These are phyloP conservation scores for Hypoxylon sp. DNA, from an alignment of 2,329 filamentous ascomycete species.

Conservation along the genomic window DNA sequence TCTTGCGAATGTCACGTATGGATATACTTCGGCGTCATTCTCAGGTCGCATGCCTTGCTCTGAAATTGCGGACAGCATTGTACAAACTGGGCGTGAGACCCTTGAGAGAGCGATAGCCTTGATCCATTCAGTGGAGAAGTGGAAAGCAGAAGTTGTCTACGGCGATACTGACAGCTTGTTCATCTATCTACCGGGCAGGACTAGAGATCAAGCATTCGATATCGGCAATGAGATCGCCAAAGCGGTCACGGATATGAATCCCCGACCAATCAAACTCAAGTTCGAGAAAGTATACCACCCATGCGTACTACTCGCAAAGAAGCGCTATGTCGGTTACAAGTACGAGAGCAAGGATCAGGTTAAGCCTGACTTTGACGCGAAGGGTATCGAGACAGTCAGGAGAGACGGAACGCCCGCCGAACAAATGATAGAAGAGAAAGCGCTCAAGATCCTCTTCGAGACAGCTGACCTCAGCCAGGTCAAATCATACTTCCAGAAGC, in stretches of 20 bases:
- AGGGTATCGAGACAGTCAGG: conserved; percentile 97
- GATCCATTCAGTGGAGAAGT: conserved; percentile 88
- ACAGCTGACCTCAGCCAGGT: conserved; percentile 90
- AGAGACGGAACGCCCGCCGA: conserved; percentile 95
- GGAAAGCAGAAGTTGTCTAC: conserved; percentile 97
- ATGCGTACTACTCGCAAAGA: conserved; percentile 94
- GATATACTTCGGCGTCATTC: conserved; percentile 96
- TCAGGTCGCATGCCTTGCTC: conserved; percentile 98
- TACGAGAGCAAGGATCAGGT: conserved; percentile 84
- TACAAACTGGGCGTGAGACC: conserved; percentile 94
- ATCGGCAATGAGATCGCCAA: conserved; percentile 94
- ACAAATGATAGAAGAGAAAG: conserved; percentile 96
- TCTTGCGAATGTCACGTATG: conserved; percentile 98
- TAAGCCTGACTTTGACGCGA: conserved; percentile 93
- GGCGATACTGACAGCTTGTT: conserved; percentile 98
- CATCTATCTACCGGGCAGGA: conserved; percentile 88
- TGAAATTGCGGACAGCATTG: conserved; percentile 98
- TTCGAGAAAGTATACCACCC: conserved; percentile 99
- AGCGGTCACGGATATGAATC: conserved; percentile 89
- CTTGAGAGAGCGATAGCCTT: conserved; percentile 93
- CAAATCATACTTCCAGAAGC: conserved; percentile 89
- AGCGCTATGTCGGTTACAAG: conserved; percentile 98
- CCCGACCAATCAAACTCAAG: conserved; percentile 92
- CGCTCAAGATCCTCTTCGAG: conserved; percentile 88
- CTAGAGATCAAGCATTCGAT: conserved; percentile 88